Percentiles rank a stretch among this genome's conserved stretches.
Evolutionary conservation across 2,329 filamentous ascomycete genomes (phyloP).

Genomic region (Aspergillus chevalieri): DNA sequence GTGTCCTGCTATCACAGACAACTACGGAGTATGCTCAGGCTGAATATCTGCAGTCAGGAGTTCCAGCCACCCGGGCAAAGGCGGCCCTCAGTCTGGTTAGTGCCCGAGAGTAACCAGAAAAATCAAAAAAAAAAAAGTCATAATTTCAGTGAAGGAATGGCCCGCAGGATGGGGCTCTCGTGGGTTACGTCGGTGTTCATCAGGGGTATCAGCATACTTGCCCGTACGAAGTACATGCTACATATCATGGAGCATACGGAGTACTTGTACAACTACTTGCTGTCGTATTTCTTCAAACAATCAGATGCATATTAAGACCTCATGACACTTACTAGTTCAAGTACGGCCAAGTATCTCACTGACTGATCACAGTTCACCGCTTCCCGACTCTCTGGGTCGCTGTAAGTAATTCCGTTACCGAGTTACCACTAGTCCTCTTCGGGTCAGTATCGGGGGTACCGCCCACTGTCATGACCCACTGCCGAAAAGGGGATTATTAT

Average conservation of each 20-base stretch:
- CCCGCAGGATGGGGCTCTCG: too few relatives aligned
- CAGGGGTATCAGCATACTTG: too few relatives aligned
- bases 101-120: neutral
- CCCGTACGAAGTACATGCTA: too few relatives aligned
- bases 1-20: neutral
- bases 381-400: slow-evolving; percentile 1
- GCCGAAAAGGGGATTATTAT: too few relatives aligned
- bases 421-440: neutral
- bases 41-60: neutral
- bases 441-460: neutral
- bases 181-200: too few relatives aligned
- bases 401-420: neutral
- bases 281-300: too few relatives aligned
- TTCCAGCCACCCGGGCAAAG: neutral
- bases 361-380: neutral
- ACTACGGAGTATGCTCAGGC: neutral
- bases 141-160: too few relatives aligned
- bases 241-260: too few relatives aligned
- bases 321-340: neutral
- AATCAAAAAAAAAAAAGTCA: slow-evolving; percentile 1
- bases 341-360: neutral
- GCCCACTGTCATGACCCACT: neutral
- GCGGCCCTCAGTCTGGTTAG: neutral
- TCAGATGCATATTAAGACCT: neutral
- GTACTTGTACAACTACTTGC: too few relatives aligned